These are phyloP conservation scores for Euphorbia peplus DNA, from an alignment of 345 rosid species.

Conservation along the genomic window DNA sequence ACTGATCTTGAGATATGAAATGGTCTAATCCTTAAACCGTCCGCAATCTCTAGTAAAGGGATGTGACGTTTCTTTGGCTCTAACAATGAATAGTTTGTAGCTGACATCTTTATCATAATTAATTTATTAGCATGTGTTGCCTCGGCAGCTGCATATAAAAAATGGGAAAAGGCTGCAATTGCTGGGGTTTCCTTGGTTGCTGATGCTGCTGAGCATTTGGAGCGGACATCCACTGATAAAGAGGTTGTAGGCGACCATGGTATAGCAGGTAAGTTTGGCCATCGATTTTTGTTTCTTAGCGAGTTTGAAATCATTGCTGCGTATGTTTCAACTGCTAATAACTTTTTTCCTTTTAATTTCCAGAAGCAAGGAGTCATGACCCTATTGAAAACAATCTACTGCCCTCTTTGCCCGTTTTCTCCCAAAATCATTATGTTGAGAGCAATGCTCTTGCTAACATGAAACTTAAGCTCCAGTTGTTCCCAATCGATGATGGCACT, in stretches of 20 bases:
- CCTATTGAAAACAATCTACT: conserved; percentile 39
- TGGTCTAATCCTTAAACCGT: background rate
- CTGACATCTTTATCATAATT: conserved; percentile 10
- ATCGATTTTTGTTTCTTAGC: conserved; percentile 19
- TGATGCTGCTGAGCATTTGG: conserved; percentile 98
- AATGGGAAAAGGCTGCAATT: conserved; percentile 98
- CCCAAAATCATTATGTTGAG: conserved; percentile 47
- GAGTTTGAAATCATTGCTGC: conserved; percentile 15
- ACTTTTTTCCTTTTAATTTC: conserved; percentile 24
- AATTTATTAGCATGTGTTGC: conserved; percentile 30
- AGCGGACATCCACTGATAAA: conserved; percentile 54
- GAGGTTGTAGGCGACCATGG: conserved; percentile 51
- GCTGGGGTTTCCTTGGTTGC: conserved; percentile 99
- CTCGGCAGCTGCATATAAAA: conserved; percentile 69
- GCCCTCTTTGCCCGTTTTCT: conserved; percentile 39
- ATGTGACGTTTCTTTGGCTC: background rate
- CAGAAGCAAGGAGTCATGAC: conserved; percentile 43
- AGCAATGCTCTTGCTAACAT: conserved; percentile 42
- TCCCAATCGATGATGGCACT: conserved; percentile 89
- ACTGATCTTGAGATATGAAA: background rate
- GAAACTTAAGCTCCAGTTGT: conserved; percentile 93
- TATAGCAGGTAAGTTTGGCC: conserved; percentile 30
- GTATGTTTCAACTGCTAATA: conserved; percentile 10
- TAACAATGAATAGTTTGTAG: background rate
- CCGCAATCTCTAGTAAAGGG: background rate